Percentiles rank a stretch among this genome's conserved stretches.
Evolutionary conservation across 1,284 basidiomycete genomes (phyloP).

Genomic region (Ganoderma lingzhi): DNA sequence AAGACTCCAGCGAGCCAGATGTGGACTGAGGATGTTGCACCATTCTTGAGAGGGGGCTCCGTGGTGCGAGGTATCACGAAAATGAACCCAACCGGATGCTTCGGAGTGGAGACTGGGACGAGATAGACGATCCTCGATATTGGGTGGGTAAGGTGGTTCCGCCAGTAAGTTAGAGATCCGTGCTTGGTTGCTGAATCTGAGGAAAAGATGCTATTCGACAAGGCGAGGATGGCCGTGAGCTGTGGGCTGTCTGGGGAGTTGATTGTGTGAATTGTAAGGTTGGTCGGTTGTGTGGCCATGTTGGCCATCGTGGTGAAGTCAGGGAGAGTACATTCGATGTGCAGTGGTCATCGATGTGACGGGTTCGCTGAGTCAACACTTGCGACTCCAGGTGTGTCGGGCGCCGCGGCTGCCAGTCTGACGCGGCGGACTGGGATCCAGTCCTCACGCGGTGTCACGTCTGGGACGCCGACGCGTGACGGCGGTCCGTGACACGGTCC

Average conservation of each 20-base stretch:
- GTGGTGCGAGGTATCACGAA: constrained; percentile 36
- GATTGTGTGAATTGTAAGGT: constrained; percentile 14
- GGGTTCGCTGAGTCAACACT: constrained; percentile 4
- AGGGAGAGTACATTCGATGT: neutral
- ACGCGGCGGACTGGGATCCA: neutral
- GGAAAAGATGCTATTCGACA: constrained; percentile 38
- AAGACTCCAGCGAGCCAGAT: constrained; percentile 40
- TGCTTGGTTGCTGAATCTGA: constrained; percentile 35
- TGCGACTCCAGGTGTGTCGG: neutral
- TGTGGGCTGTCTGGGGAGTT: constrained; percentile 13
- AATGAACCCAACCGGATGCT: constrained; percentile 34
- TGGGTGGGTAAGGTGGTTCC: constrained; percentile 31
- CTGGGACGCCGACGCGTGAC: neutral
- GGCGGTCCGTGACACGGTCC: neutral
- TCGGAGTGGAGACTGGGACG: constrained; percentile 13
- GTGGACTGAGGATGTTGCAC: constrained; percentile 28
- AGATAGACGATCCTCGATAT: constrained; percentile 37
- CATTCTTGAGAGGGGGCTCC: constrained; percentile 29
- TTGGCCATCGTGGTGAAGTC: constrained; percentile 5
- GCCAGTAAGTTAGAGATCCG: constrained; percentile 36
- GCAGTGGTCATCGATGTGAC: neutral
- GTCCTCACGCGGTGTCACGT: neutral
- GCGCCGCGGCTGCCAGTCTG: no score
- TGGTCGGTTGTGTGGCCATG: constrained; percentile 6
- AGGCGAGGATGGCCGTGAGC: constrained; percentile 25